phyloP scores from a whole-genome alignment of 2,329 filamentous ascomycete species.

The Clarireedia hainanense region DNA sequence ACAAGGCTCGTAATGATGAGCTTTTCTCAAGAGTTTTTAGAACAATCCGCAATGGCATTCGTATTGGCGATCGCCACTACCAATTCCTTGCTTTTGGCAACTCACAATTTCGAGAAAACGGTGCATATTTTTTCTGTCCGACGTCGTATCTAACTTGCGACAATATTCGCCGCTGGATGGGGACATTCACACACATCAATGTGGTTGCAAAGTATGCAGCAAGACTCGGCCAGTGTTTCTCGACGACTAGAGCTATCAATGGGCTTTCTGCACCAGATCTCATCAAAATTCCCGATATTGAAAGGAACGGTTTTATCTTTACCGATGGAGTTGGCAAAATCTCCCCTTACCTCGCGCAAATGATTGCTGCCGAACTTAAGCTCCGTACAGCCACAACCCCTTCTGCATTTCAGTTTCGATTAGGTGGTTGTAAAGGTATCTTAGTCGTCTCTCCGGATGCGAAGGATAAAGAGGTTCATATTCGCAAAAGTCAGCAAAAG shows the following conservation, averaged over 20 bases:
- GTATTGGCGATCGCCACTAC: slow-evolving; percentile 72
- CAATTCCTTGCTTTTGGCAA: slow-evolving; percentile 92
- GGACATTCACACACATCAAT: slow-evolving; percentile 71
- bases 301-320: slow-evolving; percentile 62
- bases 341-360: slow-evolving; percentile 65
- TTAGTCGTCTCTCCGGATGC: slow-evolving; percentile 66
- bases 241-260: slow-evolving; percentile 73
- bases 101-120: slow-evolving; percentile 86
- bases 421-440: slow-evolving; percentile 89
- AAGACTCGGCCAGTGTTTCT: slow-evolving; percentile 89
- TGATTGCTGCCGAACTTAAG: slow-evolving; percentile 64
- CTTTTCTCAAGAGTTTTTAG: slow-evolving; percentile 68
- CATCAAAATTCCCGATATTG: slow-evolving; percentile 60
- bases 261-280: slow-evolving; percentile 49
- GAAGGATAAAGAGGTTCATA: slow-evolving; percentile 60
- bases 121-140: slow-evolving; percentile 86
- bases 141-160: slow-evolving; percentile 59
- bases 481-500: slow-evolving; percentile 82
- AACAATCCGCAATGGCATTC: slow-evolving; percentile 69
- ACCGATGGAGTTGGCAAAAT: slow-evolving; percentile 92
- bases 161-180: slow-evolving; percentile 80
- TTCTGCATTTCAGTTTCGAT: slow-evolving; percentile 83
- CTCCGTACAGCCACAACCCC: slow-evolving; percentile 54
- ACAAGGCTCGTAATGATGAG: slow-evolving; percentile 51
- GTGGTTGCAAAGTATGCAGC: slow-evolving; percentile 86